Conservation (phyloP, 257 asterid species). For the Solanum habrochaites region DNA sequence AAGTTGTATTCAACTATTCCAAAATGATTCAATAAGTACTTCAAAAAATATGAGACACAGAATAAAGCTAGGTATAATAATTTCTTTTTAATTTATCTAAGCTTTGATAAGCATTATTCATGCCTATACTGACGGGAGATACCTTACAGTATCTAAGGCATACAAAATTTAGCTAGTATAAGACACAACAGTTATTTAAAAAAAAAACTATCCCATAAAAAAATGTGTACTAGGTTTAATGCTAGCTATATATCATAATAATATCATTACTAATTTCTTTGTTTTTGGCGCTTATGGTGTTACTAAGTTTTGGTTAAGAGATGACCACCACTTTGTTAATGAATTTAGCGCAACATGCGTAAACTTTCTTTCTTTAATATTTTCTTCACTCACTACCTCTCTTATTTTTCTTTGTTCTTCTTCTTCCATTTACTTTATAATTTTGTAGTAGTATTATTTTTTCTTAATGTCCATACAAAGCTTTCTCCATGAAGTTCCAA, state of each 20-base stretch:
- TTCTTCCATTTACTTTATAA: not conserved
- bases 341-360: conserved; percentile 1
- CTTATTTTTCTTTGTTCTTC: not conserved
- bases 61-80: not conserved
- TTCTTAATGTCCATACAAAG: not conserved
- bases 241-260: not conserved
- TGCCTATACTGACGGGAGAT: not conserved
- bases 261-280: not conserved
- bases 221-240: not conserved
- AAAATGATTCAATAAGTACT: not conserved
- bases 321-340: not conserved
- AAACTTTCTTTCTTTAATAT: not conserved
- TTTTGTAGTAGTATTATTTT: not conserved
- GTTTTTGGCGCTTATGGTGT: not conserved
- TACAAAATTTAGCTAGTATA: not conserved
- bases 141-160: not conserved
- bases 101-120: not conserved
- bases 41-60: not conserved
- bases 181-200: not conserved
- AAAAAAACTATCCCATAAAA: not conserved
- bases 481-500: conserved; percentile 38
- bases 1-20: not conserved
- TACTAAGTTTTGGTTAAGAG: not conserved
- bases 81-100: not conserved
- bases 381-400: not conserved